Base-by-base conservation (phyloP, 2,329 filamentous ascomycete species). In the Colletotrichum chrysophilum region DNA sequence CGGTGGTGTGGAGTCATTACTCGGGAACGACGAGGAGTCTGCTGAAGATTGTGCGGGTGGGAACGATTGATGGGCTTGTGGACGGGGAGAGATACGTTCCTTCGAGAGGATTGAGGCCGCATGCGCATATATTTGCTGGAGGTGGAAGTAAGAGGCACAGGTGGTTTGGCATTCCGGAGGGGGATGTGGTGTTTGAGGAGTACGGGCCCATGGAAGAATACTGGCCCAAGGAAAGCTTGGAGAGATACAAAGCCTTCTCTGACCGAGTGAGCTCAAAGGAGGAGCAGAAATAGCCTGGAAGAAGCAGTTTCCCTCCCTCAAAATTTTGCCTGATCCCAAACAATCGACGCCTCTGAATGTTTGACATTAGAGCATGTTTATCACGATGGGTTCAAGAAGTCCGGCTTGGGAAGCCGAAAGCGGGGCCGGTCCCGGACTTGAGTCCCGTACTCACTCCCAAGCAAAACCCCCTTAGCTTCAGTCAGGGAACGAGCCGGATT, bases 381-480 rank as follows among this genome's bases (percentile, higher is more conserved):
- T 52, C 1, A 52, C 2, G 2, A 7, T 13, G 3, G 3, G 6
- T 52, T 1, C n/a, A 1, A 3, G n/a, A 21, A 52, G n/a, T 3
- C 43, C 43, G 43, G 43, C 43, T 21, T 52, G 10, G 4, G 43
- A 13, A 10, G n/a, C 43, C 43, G 43, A 21, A 52, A 13, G 43
- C 43, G 43, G 43, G n/a, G n/a, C 43, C 43, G n/a, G 0, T 3
- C n/a, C n/a, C 43, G n/a, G 12, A 52, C 10, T 4, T 4, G n/a
- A 4, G 13, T 52, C n/a, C 43, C n/a, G 43, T 3, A 21, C n/a
- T 4, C 21, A 2, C 43, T 34, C 4, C 26, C 26, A 4, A 4
- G 5, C 26, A 4, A 26, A 4, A 4, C 26, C 4, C 26, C 4
- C 26, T 26, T 26, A 24, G 26, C 26, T 26, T 26, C 26, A 26